Evolutionary conservation across 257 asterid genomes (phyloP).

Genomic region (Rehmannia glutinosa): DNA sequence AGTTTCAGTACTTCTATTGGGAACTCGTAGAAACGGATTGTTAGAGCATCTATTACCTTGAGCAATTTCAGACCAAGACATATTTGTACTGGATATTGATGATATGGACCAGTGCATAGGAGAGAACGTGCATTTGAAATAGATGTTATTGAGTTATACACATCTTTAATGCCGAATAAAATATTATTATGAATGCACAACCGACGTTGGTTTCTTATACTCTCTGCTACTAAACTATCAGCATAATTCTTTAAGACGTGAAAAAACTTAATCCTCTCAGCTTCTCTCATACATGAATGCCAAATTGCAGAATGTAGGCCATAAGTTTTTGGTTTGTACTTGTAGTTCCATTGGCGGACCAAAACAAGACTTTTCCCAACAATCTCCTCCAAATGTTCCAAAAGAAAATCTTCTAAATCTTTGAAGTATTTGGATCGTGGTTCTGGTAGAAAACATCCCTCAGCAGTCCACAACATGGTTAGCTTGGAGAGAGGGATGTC

Average conservation of each 20-base stretch:
- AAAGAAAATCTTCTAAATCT: neutral
- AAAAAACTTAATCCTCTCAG: neutral
- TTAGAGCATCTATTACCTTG: constrained; percentile 9
- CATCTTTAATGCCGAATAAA: constrained; percentile 15
- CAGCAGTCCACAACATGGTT: neutral
- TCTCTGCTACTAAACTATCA: neutral
- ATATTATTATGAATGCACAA: constrained; percentile 13
- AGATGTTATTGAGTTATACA: neutral
- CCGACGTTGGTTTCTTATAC: neutral
- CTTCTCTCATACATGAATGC: constrained; percentile 12
- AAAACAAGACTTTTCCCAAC: neutral
- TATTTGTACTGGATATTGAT: constrained; percentile 1
- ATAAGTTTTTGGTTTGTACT: constrained; percentile 3
- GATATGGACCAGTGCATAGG: neutral
- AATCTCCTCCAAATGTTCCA: constrained; percentile 11
- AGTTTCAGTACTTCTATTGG: neutral
- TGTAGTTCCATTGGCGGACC: neutral
- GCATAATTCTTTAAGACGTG: neutral
- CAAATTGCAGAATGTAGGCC: constrained; percentile 16
- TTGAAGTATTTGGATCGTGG: too few species aligned
- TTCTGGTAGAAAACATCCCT: constrained; percentile 10
- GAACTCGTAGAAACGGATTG: constrained; percentile 8
- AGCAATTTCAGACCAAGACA: neutral
- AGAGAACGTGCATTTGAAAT: constrained; percentile 5
- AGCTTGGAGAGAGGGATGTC: neutral